Evolutionary conservation across 352 stramenopile species (phyloP).

Genomic region (Thalassiosira exigua): DNA sequence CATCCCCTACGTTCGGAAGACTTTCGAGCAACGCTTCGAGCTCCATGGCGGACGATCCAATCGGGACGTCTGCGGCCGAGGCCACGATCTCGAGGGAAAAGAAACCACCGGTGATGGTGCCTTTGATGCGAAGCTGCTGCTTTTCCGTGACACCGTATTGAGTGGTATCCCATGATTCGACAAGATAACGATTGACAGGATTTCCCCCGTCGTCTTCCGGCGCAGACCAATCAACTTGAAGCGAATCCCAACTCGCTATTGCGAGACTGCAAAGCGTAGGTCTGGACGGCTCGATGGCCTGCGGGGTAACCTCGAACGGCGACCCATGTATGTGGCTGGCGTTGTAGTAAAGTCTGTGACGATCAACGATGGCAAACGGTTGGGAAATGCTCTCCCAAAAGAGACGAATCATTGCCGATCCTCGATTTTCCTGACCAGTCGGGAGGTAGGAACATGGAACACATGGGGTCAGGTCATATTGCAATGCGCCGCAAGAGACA

Average conservation of each 20-base stretch:
- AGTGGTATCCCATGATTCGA: conserved; percentile 85
- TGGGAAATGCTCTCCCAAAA: conserved; percentile 91
- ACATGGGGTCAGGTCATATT: too few relatives aligned
- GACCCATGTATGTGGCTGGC: conserved; percentile 71
- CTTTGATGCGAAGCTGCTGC: conserved; percentile 83
- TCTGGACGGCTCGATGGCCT: conserved; percentile 68
- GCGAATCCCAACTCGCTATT: conserved; percentile 75
- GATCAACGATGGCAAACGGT: conserved; percentile 88
- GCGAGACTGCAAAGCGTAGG: conserved; percentile 62
- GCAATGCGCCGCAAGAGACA: too few relatives aligned
- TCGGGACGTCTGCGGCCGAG: conserved; percentile 76
- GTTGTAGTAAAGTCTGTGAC: conserved; percentile 88
- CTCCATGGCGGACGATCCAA: conserved; percentile 76
- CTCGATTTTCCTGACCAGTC: conserved; percentile 92
- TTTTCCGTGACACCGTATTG: conserved; percentile 45
- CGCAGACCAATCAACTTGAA: conserved; percentile 86
- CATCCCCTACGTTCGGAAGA: conserved; percentile 86
- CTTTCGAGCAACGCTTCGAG: conserved; percentile 89
- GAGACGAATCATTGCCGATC: conserved; percentile 87
- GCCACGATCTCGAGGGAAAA: conserved; percentile 83
- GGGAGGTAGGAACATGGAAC: too few relatives aligned
- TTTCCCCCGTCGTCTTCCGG: conserved; percentile 89
- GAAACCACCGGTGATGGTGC: conserved; percentile 86
- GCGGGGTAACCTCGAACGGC: conserved; percentile 69
- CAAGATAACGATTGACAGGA: conserved; percentile 84